These are phyloP conservation scores for Excoecaria cochinchinensis DNA, from an alignment of 345 rosid species.

Conservation along the genomic window DNA sequence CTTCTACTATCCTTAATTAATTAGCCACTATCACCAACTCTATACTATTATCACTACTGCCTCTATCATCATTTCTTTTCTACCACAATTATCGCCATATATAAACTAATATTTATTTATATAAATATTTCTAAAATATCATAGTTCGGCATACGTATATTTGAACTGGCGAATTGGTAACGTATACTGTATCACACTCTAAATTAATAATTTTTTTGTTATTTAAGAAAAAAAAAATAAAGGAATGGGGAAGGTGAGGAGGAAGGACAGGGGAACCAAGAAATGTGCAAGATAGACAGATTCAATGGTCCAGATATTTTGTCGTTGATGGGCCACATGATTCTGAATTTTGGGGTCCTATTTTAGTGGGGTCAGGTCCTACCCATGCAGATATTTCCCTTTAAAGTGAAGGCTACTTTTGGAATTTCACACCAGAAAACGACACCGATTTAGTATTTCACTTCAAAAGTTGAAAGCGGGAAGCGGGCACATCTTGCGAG, in stretches of 20 bases:
- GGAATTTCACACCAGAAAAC: background rate
- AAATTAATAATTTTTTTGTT: no score
- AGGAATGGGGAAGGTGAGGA: background rate
- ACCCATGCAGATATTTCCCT: background rate
- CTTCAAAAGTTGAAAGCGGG: conserved; percentile 26
- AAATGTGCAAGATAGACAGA: background rate
- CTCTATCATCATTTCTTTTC: no score
- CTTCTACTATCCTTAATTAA: no score
- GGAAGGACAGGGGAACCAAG: background rate
- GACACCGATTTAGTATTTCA: conserved; percentile 16
- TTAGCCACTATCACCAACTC: no score
- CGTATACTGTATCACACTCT: no score
- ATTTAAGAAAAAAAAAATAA: background rate
- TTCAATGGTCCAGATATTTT: conserved; percentile 8
- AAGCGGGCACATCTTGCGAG: conserved; percentile 35
- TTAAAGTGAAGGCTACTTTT: background rate
- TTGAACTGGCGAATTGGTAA: no score
- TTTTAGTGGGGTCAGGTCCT: conserved; percentile 13
- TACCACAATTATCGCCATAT: no score
- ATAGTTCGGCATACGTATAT: no score
- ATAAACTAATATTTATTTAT: no score
- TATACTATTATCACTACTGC: no score
- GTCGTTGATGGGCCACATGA: conserved; percentile 11
- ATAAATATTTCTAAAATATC: no score
- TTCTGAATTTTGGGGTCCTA: background rate